These are phyloP conservation scores for Lactarius quietus DNA, from an alignment of 768 basidiomycete species.

Conservation along the genomic window DNA sequence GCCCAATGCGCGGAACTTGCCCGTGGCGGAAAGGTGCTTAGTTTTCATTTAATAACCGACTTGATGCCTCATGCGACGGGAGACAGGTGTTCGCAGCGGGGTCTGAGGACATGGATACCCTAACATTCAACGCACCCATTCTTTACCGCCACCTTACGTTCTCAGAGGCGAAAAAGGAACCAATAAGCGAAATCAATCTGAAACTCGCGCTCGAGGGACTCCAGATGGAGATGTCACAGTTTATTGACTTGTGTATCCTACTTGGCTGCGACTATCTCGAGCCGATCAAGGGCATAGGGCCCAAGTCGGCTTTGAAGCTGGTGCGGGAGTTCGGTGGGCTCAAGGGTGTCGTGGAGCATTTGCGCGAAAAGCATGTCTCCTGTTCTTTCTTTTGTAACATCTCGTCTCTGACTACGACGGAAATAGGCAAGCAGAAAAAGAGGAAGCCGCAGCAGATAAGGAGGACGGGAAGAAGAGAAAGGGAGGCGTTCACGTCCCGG, in stretches of 20 bases:
- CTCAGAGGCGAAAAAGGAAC: constrained; percentile 95
- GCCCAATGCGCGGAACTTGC: constrained; percentile 98
- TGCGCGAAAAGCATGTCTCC: constrained; percentile 64
- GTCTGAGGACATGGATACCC: constrained; percentile 99
- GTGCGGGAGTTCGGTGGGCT: constrained; percentile 78
- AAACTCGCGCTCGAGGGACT: constrained; percentile 81
- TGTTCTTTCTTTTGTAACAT: not conserved
- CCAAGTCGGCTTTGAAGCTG: constrained; percentile 92
- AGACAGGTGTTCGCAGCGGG: constrained; percentile 90
- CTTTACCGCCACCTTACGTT: constrained; percentile 95
- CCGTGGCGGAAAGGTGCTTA: constrained; percentile 80
- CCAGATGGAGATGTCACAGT: constrained; percentile 94
- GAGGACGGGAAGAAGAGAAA: constrained; percentile 64
- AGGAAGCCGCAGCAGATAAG: constrained; percentile 38
- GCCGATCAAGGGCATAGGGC: constrained; percentile 95
- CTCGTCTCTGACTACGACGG: constrained; percentile 11
- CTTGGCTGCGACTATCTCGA: constrained; percentile 99
- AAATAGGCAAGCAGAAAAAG: constrained; percentile 42
- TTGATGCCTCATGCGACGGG: not conserved
- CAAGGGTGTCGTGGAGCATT: constrained; percentile 66
- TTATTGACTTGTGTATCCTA: constrained; percentile 93
- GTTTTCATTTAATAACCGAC: not conserved
- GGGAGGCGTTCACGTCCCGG: constrained; percentile 77
- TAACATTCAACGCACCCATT: constrained; percentile 91
- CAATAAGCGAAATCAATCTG: constrained; percentile 90